Evolutionary conservation across 768 basidiomycete genomes (phyloP).

Genomic region (Rhodotorula graminis): DNA sequence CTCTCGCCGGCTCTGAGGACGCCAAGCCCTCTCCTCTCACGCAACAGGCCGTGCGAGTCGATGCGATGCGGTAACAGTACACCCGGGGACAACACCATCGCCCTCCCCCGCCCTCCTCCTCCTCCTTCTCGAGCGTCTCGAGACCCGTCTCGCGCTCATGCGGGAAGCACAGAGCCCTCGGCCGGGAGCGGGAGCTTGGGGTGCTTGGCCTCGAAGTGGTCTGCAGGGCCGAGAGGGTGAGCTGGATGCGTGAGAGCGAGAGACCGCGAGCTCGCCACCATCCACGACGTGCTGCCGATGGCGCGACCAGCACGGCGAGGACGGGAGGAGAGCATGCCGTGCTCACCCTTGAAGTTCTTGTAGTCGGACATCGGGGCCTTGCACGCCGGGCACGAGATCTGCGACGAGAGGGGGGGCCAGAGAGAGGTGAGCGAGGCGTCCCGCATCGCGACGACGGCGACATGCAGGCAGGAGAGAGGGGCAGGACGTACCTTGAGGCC

Average conservation of each 20-base stretch:
- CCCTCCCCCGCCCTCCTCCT: not conserved
- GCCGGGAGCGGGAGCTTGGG: conserved; percentile 5
- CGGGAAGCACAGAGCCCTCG: not conserved
- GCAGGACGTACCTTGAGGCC: conserved; percentile 4
- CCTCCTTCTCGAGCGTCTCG: no score
- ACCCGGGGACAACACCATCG: not conserved
- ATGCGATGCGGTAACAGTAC: not conserved
- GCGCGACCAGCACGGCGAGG: no score
- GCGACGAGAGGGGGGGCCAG: not conserved
- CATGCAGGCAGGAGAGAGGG: not conserved
- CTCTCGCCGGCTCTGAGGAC: no score
- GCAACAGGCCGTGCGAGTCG: no score
- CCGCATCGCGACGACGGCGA: no score
- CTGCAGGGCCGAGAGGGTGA: not conserved
- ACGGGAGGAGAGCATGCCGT: no score
- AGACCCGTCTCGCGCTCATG: not conserved
- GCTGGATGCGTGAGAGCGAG: not conserved
- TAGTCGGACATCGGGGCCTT: not conserved
- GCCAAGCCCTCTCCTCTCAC: no score
- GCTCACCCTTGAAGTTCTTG: conserved; percentile 4
- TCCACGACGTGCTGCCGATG: not conserved
- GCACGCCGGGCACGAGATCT: conserved; percentile 3
- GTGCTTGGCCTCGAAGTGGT: conserved; percentile 2
- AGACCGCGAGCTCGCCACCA: no score
- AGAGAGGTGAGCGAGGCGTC: no score